A percentile compares a stretch with the other conserved stretches of the same genome.
Conservation (phyloP, 2,329 filamentous ascomycete species). For the Dothiorella sarmentorum region DNA sequence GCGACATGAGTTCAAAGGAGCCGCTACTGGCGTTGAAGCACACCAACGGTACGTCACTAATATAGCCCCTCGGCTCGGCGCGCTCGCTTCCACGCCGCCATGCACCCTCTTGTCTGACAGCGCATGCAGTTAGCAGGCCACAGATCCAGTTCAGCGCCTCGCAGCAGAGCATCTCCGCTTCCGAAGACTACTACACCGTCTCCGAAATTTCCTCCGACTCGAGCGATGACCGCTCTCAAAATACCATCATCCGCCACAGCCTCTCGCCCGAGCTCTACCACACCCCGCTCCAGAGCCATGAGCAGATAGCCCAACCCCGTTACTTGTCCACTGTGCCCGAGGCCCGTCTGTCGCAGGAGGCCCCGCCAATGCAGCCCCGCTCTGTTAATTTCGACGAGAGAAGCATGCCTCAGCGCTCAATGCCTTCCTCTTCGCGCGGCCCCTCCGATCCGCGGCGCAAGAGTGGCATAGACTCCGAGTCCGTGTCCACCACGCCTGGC, state of each 20-base stretch:
- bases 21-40: constrained; percentile 19
- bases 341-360: constrained; percentile 3
- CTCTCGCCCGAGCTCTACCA: constrained; percentile 35
- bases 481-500: constrained; percentile 54
- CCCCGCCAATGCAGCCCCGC: constrained; percentile 15
- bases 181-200: constrained; percentile 51
- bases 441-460: neutral
- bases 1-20: constrained; percentile 16
- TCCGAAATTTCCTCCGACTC: constrained; percentile 35
- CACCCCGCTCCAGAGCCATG: constrained; percentile 37
- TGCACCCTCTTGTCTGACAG: constrained; percentile 6
- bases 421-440: neutral
- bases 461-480: constrained; percentile 28
- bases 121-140: constrained; percentile 36
- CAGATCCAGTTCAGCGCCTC: constrained; percentile 41
- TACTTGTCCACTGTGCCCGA: constrained; percentile 13
- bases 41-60: constrained; percentile 21
- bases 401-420: constrained; percentile 8
- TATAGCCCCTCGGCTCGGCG: neutral
- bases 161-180: constrained; percentile 47
- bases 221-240: constrained; percentile 31
- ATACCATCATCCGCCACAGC: constrained; percentile 26
- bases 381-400: constrained; percentile 32
- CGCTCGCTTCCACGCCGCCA: neutral
- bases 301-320: constrained; percentile 27